Base-by-base conservation (phyloP, 208 protist species). In the Wallacemonas sp. region DNA sequence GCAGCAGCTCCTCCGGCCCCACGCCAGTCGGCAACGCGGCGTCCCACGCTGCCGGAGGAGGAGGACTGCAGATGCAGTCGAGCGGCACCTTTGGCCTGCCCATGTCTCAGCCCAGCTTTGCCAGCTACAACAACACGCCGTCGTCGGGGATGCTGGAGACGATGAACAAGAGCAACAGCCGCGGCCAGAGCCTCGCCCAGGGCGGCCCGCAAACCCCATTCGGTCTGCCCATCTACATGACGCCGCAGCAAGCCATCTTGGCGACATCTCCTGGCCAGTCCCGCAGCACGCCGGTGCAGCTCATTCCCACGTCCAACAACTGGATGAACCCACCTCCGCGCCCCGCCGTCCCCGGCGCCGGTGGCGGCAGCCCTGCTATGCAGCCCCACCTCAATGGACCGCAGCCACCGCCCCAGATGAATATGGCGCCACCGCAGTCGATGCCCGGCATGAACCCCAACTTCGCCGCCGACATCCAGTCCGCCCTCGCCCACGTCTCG, bases 391-490 rank as follows among this genome's bases (percentile, higher is more conserved):
- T 8, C 36, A 41, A 16, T 8, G 12, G 36, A 41, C n/a, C n/a
- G n/a, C n/a, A n/a, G n/a, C n/a, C n/a, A n/a, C n/a, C n/a, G n/a
- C n/a, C n/a, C n/a, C n/a, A n/a, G n/a, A n/a, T n/a, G n/a, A n/a
- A n/a, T n/a, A n/a, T n/a, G 36, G 16, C 36, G 16, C 36, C 36
- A 41, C 36, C 36, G 36, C 36, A 41, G 36, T 8, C 36, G 36
- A 41, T 8, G 12, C 36, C 36, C 36, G 16, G 16, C 36, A 41
- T 41, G 16, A 8, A 16, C 36, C 12, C 36, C 36, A 41, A 41
- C 36, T 16, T 56, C 14, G 52, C 29, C n/a, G 26, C 52, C 4
- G 52, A 58, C 19, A 33, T 58, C 21, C 52, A 58, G 30, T 41
- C 52, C 36, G 52, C 32, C n/a, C 52, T 58, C 30, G 21, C 52